A percentile compares a stretch with the other conserved stretches of the same genome.
These are phyloP conservation scores for Apiotrichum veenhuisii DNA, from an alignment of 1,284 basidiomycete genomes.

Conservation along the genomic window DNA sequence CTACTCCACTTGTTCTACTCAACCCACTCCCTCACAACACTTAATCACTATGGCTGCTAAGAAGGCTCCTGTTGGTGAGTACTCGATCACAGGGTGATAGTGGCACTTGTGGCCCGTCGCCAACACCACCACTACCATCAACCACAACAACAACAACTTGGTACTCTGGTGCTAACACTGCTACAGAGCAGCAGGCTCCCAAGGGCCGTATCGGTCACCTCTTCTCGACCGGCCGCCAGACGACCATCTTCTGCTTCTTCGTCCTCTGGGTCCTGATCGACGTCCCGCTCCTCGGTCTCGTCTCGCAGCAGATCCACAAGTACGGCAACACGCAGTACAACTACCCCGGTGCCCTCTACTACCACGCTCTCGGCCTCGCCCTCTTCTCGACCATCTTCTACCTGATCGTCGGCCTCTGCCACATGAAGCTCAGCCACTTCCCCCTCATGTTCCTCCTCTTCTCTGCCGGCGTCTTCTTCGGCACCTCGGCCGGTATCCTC, in stretches of 20 bases:
- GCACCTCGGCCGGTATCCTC: constrained; percentile 38
- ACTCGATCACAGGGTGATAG: neutral
- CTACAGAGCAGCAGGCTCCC: constrained; percentile 5
- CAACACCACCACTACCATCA: neutral
- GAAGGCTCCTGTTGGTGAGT: no score
- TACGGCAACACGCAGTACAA: constrained; percentile 24
- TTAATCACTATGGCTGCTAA: no score
- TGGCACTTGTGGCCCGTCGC: neutral
- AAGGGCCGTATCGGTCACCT: constrained; percentile 9
- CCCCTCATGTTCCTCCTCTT: constrained; percentile 25
- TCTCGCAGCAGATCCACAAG: constrained; percentile 39
- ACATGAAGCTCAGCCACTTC: constrained; percentile 27
- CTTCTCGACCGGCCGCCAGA: constrained; percentile 28
- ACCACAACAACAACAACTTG: neutral
- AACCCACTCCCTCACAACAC: no score
- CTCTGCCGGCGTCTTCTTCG: constrained; percentile 27
- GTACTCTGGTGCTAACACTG: neutral
- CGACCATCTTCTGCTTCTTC: constrained; percentile 54
- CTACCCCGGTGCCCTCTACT: constrained; percentile 29
- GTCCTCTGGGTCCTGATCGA: constrained; percentile 56
- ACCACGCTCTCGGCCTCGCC: constrained; percentile 34
- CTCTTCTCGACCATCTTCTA: constrained; percentile 37
- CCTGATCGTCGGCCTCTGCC: constrained; percentile 34
- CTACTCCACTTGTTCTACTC: neutral
- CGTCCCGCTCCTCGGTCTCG: constrained; percentile 46